These are phyloP conservation scores for Ziziphus jujuba DNA, from an alignment of 306 rosid genomes.

Conservation along the genomic window DNA sequence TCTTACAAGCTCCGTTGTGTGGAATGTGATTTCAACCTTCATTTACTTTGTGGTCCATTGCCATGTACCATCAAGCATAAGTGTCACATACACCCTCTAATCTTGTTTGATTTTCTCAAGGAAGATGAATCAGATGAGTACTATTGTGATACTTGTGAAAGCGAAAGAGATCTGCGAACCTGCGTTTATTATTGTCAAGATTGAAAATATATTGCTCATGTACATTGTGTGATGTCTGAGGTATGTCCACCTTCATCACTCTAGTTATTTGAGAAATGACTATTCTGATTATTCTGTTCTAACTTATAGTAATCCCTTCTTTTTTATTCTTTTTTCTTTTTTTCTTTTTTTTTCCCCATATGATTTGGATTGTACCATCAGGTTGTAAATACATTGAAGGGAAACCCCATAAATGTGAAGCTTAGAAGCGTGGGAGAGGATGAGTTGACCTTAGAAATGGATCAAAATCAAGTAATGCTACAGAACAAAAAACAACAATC, in stretches of 20 bases:
- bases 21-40: not conserved
- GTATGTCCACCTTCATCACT: not conserved
- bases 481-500: not conserved
- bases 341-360: no score
- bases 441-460: not conserved
- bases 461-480: not conserved
- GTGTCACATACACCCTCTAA: not conserved
- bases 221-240: not conserved
- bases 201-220: constrained; percentile 1
- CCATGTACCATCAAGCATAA: not conserved
- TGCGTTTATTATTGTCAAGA: not conserved
- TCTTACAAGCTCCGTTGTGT: not conserved
- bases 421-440: not conserved
- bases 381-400: not conserved
- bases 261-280: not conserved
- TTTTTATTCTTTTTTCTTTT: no score
- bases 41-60: constrained; percentile 4
- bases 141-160: constrained; percentile 1
- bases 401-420: not conserved
- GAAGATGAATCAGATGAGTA: not conserved
- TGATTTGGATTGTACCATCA: not conserved
- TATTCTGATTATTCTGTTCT: not conserved
- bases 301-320: no score
- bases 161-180: not conserved
- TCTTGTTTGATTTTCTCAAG: not conserved